Base-by-base conservation (phyloP, 352 stramenopile genomes). In the Thalassiosira hispida region DNA sequence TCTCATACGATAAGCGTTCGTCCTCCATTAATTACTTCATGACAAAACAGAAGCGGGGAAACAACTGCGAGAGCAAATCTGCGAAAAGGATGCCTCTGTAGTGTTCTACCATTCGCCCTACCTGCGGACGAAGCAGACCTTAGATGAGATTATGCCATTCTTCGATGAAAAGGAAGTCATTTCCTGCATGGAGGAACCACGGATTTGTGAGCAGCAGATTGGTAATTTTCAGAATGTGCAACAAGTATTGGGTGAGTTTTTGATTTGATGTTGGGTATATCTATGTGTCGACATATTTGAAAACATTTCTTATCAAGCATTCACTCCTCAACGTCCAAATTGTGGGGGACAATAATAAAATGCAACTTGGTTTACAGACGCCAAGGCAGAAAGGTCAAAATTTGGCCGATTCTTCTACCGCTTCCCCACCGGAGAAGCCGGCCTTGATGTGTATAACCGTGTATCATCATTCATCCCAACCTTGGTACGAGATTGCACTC, bases 321-420 rank as follows among this genome's bases (percentile, higher is more conserved):
- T 65, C n/a, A 52, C 29, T n/a, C 31, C 23, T 47, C 25, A 35
- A 23, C 18, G 12, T 22, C 11, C 29, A 18, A 31, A 29, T 52
- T 14, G 18, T 2, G 31, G 31, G 31, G 31, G 8, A 38, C 27
- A 47, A 12, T 64, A 14, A 47, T 47, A 25, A 18, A 51, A 49
- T 46, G 18, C 5, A 33, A 46, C 25, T 52, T 29, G 6, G 23
- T 40, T 11, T 5, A 44, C 63, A 64, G 55, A 84, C 76, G 47
- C 87, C 11, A 95, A 94, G 73, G 62, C 73, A 6, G 88, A 94
- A 74, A 78, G 89, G 60, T 73, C 74, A 16, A 86, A 90, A 31
- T 94, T 95, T 77, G 92, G 92, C 49, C 79, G 90, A 27, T 96
- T 95, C 81, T 96, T 91, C 83, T 95, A 94, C 75, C 80, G 92